These are phyloP conservation scores for Termitomyces sp. DNA, from an alignment of 1,284 basidiomycete species.

Conservation along the genomic window DNA sequence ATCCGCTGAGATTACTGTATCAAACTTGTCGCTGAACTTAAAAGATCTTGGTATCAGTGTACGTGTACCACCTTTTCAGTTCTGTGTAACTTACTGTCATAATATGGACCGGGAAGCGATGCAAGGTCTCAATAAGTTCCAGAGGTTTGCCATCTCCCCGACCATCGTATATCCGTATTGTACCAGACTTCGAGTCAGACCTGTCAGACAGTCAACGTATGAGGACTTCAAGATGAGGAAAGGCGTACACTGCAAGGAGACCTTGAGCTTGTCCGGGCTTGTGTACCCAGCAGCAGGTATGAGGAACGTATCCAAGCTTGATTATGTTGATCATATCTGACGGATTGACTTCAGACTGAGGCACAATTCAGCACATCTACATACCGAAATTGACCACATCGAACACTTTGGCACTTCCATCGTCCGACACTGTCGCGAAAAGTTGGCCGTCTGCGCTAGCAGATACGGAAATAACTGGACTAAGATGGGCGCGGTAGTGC, in stretches of 20 bases:
- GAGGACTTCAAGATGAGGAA: constrained; percentile 8
- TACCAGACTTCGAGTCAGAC: constrained; percentile 72
- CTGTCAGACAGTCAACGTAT: constrained; percentile 35
- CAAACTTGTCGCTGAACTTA: constrained; percentile 87
- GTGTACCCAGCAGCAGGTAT: constrained; percentile 93
- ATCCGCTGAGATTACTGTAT: constrained; percentile 93
- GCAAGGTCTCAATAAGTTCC: constrained; percentile 71
- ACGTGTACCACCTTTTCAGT: constrained; percentile 4
- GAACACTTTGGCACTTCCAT: constrained; percentile 88
- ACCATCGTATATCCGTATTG: constrained; percentile 89
- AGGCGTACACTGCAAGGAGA: constrained; percentile 78
- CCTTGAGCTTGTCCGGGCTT: constrained; percentile 82
- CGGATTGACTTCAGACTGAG: neutral
- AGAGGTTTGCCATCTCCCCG: constrained; percentile 79
- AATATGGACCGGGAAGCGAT: constrained; percentile 84
- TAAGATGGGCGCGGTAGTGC: constrained; percentile 88
- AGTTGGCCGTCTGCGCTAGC: constrained; percentile 92
- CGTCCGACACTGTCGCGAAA: constrained; percentile 85
- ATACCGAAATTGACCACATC: constrained; percentile 95
- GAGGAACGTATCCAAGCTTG: constrained; percentile 80
- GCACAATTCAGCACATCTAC: constrained; percentile 19
- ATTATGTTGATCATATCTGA: constrained; percentile 99
- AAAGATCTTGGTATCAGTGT: neutral
- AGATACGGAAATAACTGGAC: constrained; percentile 74
- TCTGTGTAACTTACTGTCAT: constrained; percentile 65